phyloP scores from a whole-genome alignment of 179 eudicot genomes.

The Drosera spatulata region DNA sequence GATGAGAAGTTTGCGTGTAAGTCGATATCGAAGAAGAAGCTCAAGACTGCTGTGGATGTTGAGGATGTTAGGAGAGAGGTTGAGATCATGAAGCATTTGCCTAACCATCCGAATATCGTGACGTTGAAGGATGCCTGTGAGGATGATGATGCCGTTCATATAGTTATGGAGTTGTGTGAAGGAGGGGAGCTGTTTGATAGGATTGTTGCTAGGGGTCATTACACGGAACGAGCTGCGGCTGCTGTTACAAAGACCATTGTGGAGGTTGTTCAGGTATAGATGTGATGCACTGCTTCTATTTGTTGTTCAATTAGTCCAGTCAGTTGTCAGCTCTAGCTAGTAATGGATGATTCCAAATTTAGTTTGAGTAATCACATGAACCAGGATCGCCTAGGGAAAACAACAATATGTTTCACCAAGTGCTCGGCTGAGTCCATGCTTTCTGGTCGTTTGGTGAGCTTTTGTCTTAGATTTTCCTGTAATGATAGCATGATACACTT shows the following conservation, averaged over 20 bases:
- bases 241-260: conserved; percentile 43
- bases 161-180: conserved; percentile 57
- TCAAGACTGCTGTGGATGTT: conserved; percentile 10
- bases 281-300: not conserved
- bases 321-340: not conserved
- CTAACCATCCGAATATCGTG: conserved; percentile 17
- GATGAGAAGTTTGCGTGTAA: conserved; percentile 17
- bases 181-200: conserved; percentile 56
- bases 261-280: conserved; percentile 70
- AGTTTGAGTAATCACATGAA: too few species aligned
- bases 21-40: conserved; percentile 6
- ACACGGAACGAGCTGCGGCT: conserved; percentile 50
- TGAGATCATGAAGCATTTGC: conserved; percentile 19
- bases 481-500: not conserved
- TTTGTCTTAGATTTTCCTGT: too few species aligned
- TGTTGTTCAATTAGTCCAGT: not conserved
- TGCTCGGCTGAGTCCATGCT: too few species aligned
- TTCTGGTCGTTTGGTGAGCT: too few species aligned
- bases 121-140: conserved; percentile 38
- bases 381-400: not conserved
- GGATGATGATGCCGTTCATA: conserved; percentile 44
- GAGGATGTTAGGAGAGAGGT: conserved; percentile 16
- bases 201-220: conserved; percentile 49
- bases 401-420: too few species aligned
- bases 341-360: conserved; percentile 4